phyloP scores from a whole-genome alignment of 768 basidiomycete genomes.

The Boletus fagicola region DNA sequence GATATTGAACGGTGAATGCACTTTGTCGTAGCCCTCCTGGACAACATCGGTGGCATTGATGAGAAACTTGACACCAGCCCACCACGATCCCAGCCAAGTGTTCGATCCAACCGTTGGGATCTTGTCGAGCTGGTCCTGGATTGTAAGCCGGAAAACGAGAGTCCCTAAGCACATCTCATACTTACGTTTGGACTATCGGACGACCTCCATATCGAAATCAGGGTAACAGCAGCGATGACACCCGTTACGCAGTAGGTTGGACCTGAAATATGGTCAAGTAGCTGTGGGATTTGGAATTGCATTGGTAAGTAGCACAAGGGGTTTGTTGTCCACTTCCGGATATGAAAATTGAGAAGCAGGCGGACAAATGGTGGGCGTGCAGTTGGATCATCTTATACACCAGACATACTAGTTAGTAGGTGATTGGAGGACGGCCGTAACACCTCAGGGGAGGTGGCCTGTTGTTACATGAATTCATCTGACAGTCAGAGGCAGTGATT shows the following conservation, averaged over 20 bases:
- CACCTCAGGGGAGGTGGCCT: no score
- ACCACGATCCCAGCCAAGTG: slow-evolving; percentile 30
- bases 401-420: no score
- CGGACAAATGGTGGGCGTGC: background rate
- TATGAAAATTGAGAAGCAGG: background rate
- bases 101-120: slow-evolving; percentile 34
- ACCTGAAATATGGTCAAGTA: background rate
- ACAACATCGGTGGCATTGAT: slow-evolving; percentile 23
- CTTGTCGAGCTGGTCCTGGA: slow-evolving; percentile 19
- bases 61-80: slow-evolving; percentile 20
- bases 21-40: slow-evolving; percentile 35
- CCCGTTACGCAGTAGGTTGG: background rate
- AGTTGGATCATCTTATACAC: background rate
- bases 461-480: no score
- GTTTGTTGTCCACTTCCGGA: background rate
- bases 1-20: background rate
- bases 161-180: no score
- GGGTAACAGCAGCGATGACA: background rate
- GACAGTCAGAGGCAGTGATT: no score
- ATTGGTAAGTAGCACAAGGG: background rate
- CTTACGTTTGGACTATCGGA: slow-evolving; percentile 3
- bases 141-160: background rate
- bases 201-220: background rate
- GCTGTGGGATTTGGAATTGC: background rate
- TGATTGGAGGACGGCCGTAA: no score